phyloP scores from a whole-genome alignment of 2,329 filamentous ascomycete species.

The Aspergillus brunneoviolaceus region DNA sequence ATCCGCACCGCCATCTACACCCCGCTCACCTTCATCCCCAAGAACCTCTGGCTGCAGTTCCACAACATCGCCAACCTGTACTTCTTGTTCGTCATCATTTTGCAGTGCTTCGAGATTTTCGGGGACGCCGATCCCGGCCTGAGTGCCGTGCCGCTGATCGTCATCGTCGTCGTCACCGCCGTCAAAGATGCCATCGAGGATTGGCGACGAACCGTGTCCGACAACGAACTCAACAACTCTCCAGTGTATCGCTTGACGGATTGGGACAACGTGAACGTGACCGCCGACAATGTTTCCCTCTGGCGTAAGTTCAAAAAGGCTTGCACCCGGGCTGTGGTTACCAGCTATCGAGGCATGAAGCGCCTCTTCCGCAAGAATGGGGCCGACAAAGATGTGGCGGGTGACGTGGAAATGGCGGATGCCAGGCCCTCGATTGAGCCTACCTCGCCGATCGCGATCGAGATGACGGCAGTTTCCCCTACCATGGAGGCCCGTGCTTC shows the following conservation, averaged over 20 bases:
- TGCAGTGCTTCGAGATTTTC: conserved; percentile 6
- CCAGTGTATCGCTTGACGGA: conserved; percentile 4
- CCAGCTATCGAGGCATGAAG: conserved; percentile 2
- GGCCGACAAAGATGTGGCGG: conserved; percentile 2
- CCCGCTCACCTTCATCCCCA: conserved; percentile 1
- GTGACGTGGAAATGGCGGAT: conserved; percentile 5
- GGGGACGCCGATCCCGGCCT: conserved; percentile 4
- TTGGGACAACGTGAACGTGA: conserved; percentile 6
- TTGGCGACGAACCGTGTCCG: conserved; percentile 5
- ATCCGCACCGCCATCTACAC: conserved; percentile 7
- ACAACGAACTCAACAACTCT: conserved; percentile 8
- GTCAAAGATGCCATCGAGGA: conserved; percentile 7
- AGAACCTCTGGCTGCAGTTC: conserved; percentile 7
- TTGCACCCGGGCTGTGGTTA: background rate
- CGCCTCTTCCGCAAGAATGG: background rate
- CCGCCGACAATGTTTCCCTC: conserved; percentile 3
- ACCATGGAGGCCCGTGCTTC: conserved; percentile 5
- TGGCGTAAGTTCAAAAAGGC: conserved; percentile 7
- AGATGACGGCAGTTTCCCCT: conserved; percentile 2
- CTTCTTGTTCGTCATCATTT: conserved; percentile 7
- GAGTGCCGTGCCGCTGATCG: conserved; percentile 5
- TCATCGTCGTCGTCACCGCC: conserved; percentile 6
- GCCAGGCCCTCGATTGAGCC: conserved; percentile 2
- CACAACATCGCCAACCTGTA: conserved; percentile 7
- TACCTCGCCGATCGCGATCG: background rate